Evolutionary conservation across 768 basidiomycete species (phyloP), one percentile per base, ranked within the genome.

Genomic region (Rhizopogon vesiculosus): DNA sequence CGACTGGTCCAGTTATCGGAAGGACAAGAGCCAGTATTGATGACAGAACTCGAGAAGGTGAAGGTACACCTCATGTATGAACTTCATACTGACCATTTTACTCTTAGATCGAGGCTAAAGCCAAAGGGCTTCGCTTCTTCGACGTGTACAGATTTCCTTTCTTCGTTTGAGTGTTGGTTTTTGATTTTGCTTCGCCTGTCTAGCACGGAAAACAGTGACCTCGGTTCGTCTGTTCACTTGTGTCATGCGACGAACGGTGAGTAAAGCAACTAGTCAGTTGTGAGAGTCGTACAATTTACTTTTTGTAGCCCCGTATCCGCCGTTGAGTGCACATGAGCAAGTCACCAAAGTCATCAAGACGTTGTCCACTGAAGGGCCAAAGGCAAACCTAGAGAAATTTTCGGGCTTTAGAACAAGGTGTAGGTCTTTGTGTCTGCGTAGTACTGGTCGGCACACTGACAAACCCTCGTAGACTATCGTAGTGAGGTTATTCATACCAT

Each of bases 1-100:
- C 81, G 93, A 50, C 80, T 94, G 52, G 85, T 96, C 51, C 83
- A 92, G 67, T 75, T 91, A 65, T 49, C 48, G 8, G 81, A 87
- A 53, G 87, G 80, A 38, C 74, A 84, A 64, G 74, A 74, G 10
- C 87, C 91, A 3, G 79, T 87, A 51, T 88, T 84, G 87, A 87
- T 93, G 74, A 83, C 92, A 13, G 94, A 97, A 71, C 72, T 89
- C n/a, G 87, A 94, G 62, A 97, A 96, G 85, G 89, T 88, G 31
- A 8, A 61, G 18, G 33, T 38, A 10, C n/a, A 12, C 45, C 18
- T 12, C 45, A 25, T 5, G 43, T 33, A n/a, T 52, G 12, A 10
- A 12, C n/a, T 45, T 3, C 29, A 7, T 15, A 18, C 42, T 49
- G 3, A 25, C 9, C 38, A 45, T 39, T 33, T 25, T 42, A 12